These are phyloP conservation scores for carrot (Daucus carota) DNA, from an alignment of 129 eudicot species.

Conservation along the genomic window DNA sequence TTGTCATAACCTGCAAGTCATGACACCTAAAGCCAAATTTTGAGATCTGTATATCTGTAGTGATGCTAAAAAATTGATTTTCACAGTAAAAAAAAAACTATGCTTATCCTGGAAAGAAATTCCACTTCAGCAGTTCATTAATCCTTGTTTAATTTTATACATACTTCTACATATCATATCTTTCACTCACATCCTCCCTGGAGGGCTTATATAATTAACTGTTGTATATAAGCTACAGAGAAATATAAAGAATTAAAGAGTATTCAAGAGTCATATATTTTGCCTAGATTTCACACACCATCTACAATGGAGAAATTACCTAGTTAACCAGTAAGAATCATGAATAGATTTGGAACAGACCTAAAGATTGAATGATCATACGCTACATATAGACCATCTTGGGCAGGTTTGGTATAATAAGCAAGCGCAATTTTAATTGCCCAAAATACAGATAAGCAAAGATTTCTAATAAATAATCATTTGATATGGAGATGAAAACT, in stretches of 20 bases:
- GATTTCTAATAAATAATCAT: not conserved
- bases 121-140: not conserved
- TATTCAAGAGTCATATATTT: not conserved
- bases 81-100: too few relatives aligned
- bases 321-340: not conserved
- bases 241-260: not conserved
- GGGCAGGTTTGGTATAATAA: not conserved
- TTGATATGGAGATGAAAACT: not conserved
- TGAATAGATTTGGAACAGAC: not conserved
- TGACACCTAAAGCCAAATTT: conserved; percentile 20
- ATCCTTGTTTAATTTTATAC: not conserved
- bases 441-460: not conserved
- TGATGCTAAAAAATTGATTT: not conserved
- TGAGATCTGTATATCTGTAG: conserved; percentile 1
- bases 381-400: not conserved
- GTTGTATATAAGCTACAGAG: not conserved
- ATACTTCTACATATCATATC: not conserved
- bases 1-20: conserved; percentile 72
- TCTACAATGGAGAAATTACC: not conserved
- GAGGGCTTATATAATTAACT: not conserved
- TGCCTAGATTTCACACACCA: not conserved
- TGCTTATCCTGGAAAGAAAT: not conserved
- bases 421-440: not conserved
- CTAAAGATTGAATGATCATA: not conserved
- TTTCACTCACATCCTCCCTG: not conserved